Percentiles rank a stretch among this genome's conserved stretches.
Evolutionary conservation across 1,284 basidiomycete species (phyloP).

Genomic region (Mycena sp.): DNA sequence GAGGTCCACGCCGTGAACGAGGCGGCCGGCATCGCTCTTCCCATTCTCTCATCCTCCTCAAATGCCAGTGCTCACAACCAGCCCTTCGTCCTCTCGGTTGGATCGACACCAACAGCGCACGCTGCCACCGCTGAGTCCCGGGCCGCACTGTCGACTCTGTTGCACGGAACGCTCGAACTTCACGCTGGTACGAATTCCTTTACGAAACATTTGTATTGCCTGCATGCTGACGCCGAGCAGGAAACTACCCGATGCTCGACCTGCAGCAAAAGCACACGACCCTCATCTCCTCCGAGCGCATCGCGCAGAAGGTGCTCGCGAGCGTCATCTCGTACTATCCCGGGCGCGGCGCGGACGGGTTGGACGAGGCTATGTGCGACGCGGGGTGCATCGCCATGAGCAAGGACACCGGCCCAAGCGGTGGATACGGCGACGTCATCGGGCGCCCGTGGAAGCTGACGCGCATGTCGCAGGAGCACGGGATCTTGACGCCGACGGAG

Average conservation of each 20-base stretch:
- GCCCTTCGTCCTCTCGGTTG: conserved; percentile 80
- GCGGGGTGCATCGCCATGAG: conserved; percentile 87
- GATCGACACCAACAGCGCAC: conserved; percentile 89
- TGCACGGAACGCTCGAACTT: conserved; percentile 71
- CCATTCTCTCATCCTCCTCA: conserved; percentile 50
- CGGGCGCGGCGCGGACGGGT: conserved; percentile 64
- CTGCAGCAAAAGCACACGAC: conserved; percentile 85
- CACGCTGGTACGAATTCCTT: conserved; percentile 87
- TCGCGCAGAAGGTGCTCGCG: conserved; percentile 76
- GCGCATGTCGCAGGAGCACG: conserved; percentile 85
- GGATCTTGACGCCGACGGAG: conserved; percentile 62
- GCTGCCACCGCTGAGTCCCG: conserved; percentile 65
- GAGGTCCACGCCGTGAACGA: conserved; percentile 79
- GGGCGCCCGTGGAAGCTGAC: conserved; percentile 77
- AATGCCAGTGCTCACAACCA: conserved; percentile 44
- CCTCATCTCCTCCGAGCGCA: conserved; percentile 62
- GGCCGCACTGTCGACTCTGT: conserved; percentile 52
- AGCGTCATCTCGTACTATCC: conserved; percentile 85
- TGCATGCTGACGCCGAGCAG: too few species aligned
- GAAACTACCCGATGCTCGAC: conserved; percentile 87
- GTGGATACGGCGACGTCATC: conserved; percentile 77
- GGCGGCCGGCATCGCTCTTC: conserved; percentile 69
- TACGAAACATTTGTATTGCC: too few species aligned
- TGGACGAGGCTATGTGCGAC: conserved; percentile 81
- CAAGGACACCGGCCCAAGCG: conserved; percentile 82